Conservation (phyloP, 768 basidiomycete species). For the Phylloporus arenicola region DNA sequence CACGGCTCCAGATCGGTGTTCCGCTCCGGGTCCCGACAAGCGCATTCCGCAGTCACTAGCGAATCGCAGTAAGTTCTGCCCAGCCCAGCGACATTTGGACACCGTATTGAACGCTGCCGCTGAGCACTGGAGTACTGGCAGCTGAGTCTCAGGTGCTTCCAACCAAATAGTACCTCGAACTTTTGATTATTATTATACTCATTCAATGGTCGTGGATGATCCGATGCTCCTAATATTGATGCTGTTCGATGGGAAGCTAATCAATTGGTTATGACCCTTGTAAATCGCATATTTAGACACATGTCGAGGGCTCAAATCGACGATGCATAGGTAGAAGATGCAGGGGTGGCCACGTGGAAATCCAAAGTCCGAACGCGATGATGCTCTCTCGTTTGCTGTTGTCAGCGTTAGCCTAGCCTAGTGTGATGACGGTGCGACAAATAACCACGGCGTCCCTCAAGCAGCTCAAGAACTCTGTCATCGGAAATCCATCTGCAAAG, state of each 20-base stretch:
- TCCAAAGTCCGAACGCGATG: neutral
- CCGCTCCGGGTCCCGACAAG: conserved; percentile 9
- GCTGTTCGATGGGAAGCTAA: no score
- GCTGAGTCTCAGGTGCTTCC: no score
- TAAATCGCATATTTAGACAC: no score
- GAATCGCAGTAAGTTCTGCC: neutral
- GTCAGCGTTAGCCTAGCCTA: neutral
- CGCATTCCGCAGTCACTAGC: neutral
- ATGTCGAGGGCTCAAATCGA: no score
- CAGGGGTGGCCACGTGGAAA: neutral
- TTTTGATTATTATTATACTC: no score
- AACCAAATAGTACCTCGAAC: no score
- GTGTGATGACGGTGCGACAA: conserved; percentile 28
- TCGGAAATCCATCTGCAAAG: conserved; percentile 77
- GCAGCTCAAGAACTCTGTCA: conserved; percentile 67
- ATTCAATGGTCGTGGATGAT: no score
- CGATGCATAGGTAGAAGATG: no score
- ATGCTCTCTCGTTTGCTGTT: neutral
- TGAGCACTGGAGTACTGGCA: no score
- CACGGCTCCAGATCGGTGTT: neutral
- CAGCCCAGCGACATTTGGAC: no score
- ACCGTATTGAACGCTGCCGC: no score
- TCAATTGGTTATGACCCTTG: neutral
- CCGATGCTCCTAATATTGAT: no score
- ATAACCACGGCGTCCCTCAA: conserved; percentile 42